Base-by-base conservation (phyloP, 768 basidiomycete genomes). In the Boletus barrowsii region DNA sequence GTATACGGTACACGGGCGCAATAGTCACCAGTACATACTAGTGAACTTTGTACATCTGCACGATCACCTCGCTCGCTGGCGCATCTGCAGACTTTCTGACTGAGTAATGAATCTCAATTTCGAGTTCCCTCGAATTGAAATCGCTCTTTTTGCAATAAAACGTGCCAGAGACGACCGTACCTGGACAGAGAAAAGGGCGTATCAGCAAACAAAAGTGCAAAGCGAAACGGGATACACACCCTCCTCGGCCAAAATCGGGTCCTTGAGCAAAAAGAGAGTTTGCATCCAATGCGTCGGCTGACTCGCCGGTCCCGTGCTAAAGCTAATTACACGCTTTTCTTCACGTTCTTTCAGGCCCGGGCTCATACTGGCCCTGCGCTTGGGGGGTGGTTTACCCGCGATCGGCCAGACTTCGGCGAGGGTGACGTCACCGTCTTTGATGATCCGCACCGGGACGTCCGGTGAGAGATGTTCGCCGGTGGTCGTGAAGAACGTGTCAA, bases 221-320 rank as follows among this genome's bases (percentile, higher is more conserved):
- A 0, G 48, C 15, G 36, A 15, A 17, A 46, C 24, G n/a, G 22
- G 15, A 3, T 3, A 71, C 82, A 15, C 39, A 88, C 91, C 91
- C 75, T 90, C 85, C 4, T 81, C 78, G 2, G 90, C 84, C n/a
- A 70, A 65, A 49, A 98, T 81, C 0, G 92, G 89, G 51, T 93
- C 84, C 43, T 81, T 76, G 53, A 99, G 76, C 60, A 98, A 70
- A 72, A 99, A 97, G 3, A 93, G 62, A 0, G 96, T 93, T 67
- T 99, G 96, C 68, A 93, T 94, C 96, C 96, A 98, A 68, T 99
- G 96, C 26, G 95, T 98, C 10, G 91, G 84, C 22, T 83, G 82
- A 53, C 90, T 94, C 62, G 74, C 74, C 10, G 96, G 94, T 0
- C 96, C 92, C 0, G 96, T 98, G 62, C 91, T 95, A 72, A 99